Conservation (phyloP, 2,329 filamentous ascomycete genomes). For the Hypoxylon sp. region DNA sequence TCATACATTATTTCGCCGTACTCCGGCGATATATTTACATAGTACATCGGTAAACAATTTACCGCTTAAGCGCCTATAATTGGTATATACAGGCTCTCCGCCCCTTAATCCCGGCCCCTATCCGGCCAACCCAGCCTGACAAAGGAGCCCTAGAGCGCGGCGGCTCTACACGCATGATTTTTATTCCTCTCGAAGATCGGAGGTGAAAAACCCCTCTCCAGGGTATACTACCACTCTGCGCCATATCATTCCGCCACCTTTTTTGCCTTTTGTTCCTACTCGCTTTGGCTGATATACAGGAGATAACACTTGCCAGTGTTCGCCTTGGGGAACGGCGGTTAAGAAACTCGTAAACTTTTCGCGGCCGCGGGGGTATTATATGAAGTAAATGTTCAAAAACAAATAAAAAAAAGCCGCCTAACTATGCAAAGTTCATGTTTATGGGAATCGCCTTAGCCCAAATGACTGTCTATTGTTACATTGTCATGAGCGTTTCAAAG, state of each 20-base stretch:
- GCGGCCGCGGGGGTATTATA: constrained; percentile 43
- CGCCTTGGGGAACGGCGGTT: constrained; percentile 20
- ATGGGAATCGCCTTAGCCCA: constrained; percentile 43
- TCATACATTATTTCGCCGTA: constrained; percentile 46
- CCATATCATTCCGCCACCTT: constrained; percentile 23
- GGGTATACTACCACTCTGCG: constrained; percentile 17
- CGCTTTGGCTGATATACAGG: constrained; percentile 32
- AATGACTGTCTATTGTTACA: constrained; percentile 53
- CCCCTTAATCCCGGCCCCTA: constrained; percentile 11
- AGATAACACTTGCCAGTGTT: constrained; percentile 26
- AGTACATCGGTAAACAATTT: constrained; percentile 41
- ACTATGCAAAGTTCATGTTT: constrained; percentile 47
- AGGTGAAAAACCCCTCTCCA: constrained; percentile 2
- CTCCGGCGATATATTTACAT: constrained; percentile 45
- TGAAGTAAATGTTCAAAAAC: constrained; percentile 25
- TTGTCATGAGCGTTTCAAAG: constrained; percentile 54
- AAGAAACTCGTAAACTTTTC: constrained; percentile 41
- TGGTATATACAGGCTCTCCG: constrained; percentile 26
- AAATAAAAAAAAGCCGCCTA: constrained; percentile 47
- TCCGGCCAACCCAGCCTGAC: constrained; percentile 16
- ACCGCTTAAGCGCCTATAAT: constrained; percentile 26
- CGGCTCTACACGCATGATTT: constrained; percentile 22
- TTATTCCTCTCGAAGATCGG: constrained; percentile 3
- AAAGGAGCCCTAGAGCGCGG: constrained; percentile 30
- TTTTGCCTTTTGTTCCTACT: constrained; percentile 26